Evolutionary conservation across 306 rosid genomes (phyloP).

Genomic region (Heteromeles arbutifolia): DNA sequence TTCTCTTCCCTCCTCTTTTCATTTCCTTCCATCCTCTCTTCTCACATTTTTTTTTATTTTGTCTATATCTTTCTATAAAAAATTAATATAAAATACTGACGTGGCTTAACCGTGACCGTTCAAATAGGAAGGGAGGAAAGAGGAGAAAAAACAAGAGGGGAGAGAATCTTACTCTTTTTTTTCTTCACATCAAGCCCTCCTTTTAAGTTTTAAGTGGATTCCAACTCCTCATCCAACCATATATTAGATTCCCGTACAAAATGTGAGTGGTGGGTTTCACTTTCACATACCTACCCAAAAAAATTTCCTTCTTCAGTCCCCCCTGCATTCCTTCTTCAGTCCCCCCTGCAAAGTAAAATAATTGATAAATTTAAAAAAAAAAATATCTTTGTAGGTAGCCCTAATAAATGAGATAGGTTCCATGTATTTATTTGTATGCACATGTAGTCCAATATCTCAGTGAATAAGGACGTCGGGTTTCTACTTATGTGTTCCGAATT

Average conservation of each 20-base stretch:
- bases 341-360: slow-evolving; percentile 1
- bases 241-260: slow-evolving; percentile 31
- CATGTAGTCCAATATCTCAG: background rate
- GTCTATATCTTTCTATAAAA: fast-evolving
- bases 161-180: background rate
- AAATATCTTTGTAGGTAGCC: background rate
- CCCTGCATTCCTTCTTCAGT: slow-evolving; percentile 9
- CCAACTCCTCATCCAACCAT: slow-evolving; percentile 97
- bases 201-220: slow-evolving; percentile 85
- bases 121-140: fast-evolving
- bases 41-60: too few relatives aligned
- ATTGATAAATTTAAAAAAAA: background rate
- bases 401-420: slow-evolving; percentile 19
- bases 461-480: fast-evolving
- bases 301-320: slow-evolving; percentile 16
- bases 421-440: slow-evolving; percentile 23
- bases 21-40: too few relatives aligned
- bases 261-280: slow-evolving; percentile 35
- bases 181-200: slow-evolving; percentile 50
- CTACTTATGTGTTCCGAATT: too few relatives aligned
- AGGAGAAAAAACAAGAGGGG: fast-evolving
- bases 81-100: too few relatives aligned
- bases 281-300: slow-evolving; percentile 50
- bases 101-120: fast-evolving
- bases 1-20: too few relatives aligned